Evolutionary conservation across 768 basidiomycete species (phyloP).

Genomic region (Leucocoprinus leucothites): DNA sequence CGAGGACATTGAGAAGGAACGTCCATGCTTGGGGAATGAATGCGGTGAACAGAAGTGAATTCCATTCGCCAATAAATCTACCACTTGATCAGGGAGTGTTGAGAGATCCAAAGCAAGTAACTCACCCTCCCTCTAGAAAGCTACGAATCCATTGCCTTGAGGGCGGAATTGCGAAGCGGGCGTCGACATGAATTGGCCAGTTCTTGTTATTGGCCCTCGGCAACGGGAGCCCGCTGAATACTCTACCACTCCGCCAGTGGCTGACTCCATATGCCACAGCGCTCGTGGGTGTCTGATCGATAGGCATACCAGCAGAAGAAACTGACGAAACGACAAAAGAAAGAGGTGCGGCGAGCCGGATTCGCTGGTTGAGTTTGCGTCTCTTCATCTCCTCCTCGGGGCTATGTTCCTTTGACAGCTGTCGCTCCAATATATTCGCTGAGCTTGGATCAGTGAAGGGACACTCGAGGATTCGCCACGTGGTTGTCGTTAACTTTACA

Average conservation of each 20-base stretch:
- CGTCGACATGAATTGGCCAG: conserved; percentile 45
- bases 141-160: conserved; percentile 45
- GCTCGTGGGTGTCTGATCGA: not conserved
- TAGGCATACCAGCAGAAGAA: not conserved
- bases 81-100: not conserved
- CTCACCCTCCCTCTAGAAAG: conserved; percentile 32
- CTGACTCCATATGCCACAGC: not conserved
- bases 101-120: conserved; percentile 1
- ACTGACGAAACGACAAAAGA: not conserved
- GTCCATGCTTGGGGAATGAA: conserved; percentile 47
- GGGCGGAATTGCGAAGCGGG: conserved; percentile 41
- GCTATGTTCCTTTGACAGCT: not conserved
- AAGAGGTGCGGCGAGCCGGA: conserved; percentile 8
- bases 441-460: not conserved
- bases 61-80: conserved; percentile 48
- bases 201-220: conserved; percentile 30
- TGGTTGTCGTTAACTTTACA: not conserved
- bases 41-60: conserved; percentile 37
- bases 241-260: conserved; percentile 26
- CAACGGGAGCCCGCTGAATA: conserved; percentile 49
- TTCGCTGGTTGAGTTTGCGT: not conserved
- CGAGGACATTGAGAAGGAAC: conserved; percentile 27
- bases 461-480: conserved; percentile 6
- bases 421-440: not conserved
- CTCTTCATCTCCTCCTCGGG: conserved; percentile 5